Evolutionary conservation across 495 filamentous ascomycete genomes (phyloP), one percentile per base, ranked within the genome.

Genomic region (Acidomyces sp.): DNA sequence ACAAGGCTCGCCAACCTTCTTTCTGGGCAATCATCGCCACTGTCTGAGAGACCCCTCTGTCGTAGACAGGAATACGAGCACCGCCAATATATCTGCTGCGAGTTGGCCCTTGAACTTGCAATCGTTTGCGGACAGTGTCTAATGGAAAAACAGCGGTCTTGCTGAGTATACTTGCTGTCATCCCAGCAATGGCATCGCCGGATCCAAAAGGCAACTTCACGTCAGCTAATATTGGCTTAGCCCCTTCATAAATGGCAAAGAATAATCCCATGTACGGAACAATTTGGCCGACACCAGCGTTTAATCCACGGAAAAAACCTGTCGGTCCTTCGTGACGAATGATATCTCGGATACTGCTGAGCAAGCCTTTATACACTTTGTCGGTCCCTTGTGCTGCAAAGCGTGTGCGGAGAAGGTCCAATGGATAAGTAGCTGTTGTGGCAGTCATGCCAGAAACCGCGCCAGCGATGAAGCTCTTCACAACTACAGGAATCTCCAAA

Each of bases 211-310:
- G 59, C 10, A 64, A 48, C 1, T 44, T 29, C 2, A 56, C 30
- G 23, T 18, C 44, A 4, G 57, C 42, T n/a, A 61, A 30, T 1
- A 84, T 78, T 20, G 87, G 58, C 1, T 77, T 65, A 24, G 82
- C 55, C 4, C 41, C 32, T 60, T 96, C 92, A 64, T 96, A 96
- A 30, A 73, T 69, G 25, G 81, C 74, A 63, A 97, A 97, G 63
- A 97, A 96, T 3, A 92, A 57, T 2, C 92, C 92, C 87, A 96
- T 97, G 57, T 87, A 88, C 3, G 90, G 90, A 15, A 95, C 74
- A 26, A 97, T 82, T 62, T 94, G 87, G 12, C 63, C 76, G 17
- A 96, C 65, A 0, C 75, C 85, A 0, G 90, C 84, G 0, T 70
- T 70, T 19, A 90, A 64, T 0, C 90, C 90, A 26, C 82, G 81